Percentiles rank a stretch among this genome's conserved stretches.
These are phyloP conservation scores for Epichloe elymi DNA, from an alignment of 2,329 filamentous ascomycete genomes.

Conservation along the genomic window DNA sequence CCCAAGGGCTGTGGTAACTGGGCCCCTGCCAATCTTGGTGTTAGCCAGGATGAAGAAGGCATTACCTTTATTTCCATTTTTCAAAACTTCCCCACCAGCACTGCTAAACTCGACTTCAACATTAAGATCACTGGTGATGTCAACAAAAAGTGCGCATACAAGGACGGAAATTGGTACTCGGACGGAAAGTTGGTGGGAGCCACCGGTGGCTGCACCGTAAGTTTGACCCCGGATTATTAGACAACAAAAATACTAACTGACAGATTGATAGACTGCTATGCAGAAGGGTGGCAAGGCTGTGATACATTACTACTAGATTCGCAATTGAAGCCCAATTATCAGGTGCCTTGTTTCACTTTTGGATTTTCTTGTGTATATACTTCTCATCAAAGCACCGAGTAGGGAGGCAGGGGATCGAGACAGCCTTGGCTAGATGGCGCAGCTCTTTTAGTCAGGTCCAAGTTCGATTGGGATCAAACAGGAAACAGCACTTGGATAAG, in stretches of 20 bases:
- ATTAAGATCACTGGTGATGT: constrained; percentile 61
- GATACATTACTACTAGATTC: constrained; percentile 29
- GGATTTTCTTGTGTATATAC: constrained; percentile 24
- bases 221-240: constrained; percentile 21
- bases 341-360: constrained; percentile 10
- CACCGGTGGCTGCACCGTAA: constrained; percentile 63
- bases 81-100: constrained; percentile 66
- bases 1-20: constrained; percentile 61
- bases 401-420: not conserved
- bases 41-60: constrained; percentile 52
- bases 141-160: constrained; percentile 42
- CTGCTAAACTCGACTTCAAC: constrained; percentile 59
- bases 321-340: not conserved
- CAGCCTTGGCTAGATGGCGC: not conserved
- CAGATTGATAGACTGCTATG: constrained; percentile 27
- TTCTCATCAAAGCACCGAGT: constrained; percentile 11
- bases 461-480: not conserved
- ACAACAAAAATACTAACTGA: not conserved
- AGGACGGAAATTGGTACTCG: constrained; percentile 22
- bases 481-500: not conserved
- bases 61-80: constrained; percentile 72
- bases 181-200: constrained; percentile 49
- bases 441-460: not conserved
- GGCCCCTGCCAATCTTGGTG: constrained; percentile 75
- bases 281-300: constrained; percentile 26